Evolutionary conservation across 257 asterid genomes (phyloP).

Genomic region (Datura wrightii): DNA sequence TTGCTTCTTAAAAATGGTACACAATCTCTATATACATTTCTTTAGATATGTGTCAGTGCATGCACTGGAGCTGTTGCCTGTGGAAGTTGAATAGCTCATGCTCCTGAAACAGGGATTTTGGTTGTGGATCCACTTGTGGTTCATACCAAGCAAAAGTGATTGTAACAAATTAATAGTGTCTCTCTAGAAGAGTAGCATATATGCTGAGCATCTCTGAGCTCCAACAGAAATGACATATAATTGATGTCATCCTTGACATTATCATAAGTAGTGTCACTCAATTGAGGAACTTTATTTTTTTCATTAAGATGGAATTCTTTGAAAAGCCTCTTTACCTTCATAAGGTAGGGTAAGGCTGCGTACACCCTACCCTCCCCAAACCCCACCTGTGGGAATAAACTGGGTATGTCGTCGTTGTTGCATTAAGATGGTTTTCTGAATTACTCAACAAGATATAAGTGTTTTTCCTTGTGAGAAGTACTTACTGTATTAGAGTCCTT

Average conservation of each 20-base stretch:
- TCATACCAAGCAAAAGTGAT: background rate
- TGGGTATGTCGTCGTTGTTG: too few relatives aligned
- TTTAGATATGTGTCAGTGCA: constrained; percentile 6
- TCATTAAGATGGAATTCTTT: background rate
- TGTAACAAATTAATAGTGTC: background rate
- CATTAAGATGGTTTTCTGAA: too few relatives aligned
- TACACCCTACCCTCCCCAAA: too few relatives aligned
- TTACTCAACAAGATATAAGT: background rate
- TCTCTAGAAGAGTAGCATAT: constrained; percentile 17
- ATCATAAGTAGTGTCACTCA: background rate
- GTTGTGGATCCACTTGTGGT: constrained; percentile 24
- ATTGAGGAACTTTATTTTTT: background rate
- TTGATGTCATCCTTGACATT: background rate
- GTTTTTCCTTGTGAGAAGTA: background rate
- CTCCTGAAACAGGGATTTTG: constrained; percentile 2
- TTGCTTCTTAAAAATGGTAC: constrained; percentile 89
- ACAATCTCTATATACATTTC: background rate
- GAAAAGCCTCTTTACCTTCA: background rate
- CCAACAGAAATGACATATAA: background rate
- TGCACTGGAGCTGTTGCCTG: background rate
- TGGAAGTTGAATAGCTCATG: background rate
- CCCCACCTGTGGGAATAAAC: too few relatives aligned
- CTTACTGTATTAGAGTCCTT: too few relatives aligned
- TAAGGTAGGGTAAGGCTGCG: background rate
- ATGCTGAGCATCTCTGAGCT: background rate